phyloP scores from a whole-genome alignment of 805 yeast species.

The Monosporozyma yasuniensis region DNA sequence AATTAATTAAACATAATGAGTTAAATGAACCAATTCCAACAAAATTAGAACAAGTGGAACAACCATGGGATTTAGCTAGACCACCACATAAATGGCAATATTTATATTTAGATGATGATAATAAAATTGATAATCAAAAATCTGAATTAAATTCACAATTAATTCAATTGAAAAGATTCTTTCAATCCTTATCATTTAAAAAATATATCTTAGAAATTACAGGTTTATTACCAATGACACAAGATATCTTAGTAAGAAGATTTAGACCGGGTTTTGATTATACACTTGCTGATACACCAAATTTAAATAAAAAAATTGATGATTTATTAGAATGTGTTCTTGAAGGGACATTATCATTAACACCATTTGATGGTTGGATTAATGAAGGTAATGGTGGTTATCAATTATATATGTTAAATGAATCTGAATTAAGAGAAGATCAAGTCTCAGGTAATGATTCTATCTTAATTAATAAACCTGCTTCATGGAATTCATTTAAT shows the following conservation, averaged over 20 bases:
- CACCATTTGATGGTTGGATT: slow-evolving; percentile 86
- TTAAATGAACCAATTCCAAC: slow-evolving; percentile 54
- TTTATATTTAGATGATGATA: slow-evolving; percentile 31
- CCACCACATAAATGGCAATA: slow-evolving; percentile 93
- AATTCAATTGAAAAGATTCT: slow-evolving; percentile 45
- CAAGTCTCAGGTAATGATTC: slow-evolving; percentile 70
- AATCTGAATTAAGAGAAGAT: slow-evolving; percentile 48
- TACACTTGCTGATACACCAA: slow-evolving; percentile 66
- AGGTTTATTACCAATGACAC: slow-evolving; percentile 49
- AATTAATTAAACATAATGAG: slow-evolving; percentile 47
- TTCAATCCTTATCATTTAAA: slow-evolving; percentile 52
- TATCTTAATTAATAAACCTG: slow-evolving; percentile 69
- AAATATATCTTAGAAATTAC: slow-evolving; percentile 64
- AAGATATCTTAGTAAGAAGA: slow-evolving; percentile 66
- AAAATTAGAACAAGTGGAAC: slow-evolving; percentile 41
- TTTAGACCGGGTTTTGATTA: slow-evolving; percentile 95
- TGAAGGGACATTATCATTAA: slow-evolving; percentile 75
- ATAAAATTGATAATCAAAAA: slow-evolving; percentile 11
- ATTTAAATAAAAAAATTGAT: slow-evolving; percentile 34
- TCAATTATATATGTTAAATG: slow-evolving; percentile 76
- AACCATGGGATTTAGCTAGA: slow-evolving; percentile 84
- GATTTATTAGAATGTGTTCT: slow-evolving; percentile 31
- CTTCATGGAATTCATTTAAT: slow-evolving; percentile 72
- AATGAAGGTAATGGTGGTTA: slow-evolving; percentile 71
- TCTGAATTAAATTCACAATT: slow-evolving; percentile 16